phyloP scores from a whole-genome alignment of 2,329 filamentous ascomycete species.

The Xylaria multiplex region DNA sequence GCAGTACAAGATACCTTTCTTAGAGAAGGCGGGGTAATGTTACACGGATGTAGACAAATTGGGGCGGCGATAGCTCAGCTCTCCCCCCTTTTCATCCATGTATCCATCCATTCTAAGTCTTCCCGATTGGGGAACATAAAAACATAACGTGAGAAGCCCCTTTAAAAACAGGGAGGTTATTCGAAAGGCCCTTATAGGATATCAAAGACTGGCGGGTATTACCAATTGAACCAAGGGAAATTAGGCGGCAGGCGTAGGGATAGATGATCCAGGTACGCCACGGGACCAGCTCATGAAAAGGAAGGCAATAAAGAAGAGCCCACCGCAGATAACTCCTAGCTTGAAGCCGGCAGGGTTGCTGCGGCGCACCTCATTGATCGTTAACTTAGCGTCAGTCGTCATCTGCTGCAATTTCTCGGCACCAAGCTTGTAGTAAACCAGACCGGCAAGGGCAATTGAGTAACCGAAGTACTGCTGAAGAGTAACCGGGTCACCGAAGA shows the following conservation, averaged over 20 bases:
- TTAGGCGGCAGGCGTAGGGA: conserved; percentile 35
- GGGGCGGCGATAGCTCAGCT: conserved; percentile 31
- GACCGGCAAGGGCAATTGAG: conserved; percentile 62
- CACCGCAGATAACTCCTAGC: conserved; percentile 37
- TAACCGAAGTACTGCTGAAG: conserved; percentile 76
- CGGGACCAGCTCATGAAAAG: conserved; percentile 39
- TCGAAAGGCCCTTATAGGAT: conserved; percentile 3
- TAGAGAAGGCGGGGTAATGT: conserved; percentile 13
- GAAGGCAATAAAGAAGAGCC: conserved; percentile 37
- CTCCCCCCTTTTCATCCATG: conserved; percentile 8
- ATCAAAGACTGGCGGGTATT: not conserved
- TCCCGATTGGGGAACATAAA: conserved; percentile 15
- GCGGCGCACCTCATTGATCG: conserved; percentile 39
- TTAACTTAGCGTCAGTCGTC: conserved; percentile 38
- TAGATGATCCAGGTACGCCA: conserved; percentile 31
- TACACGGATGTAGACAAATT: conserved; percentile 23
- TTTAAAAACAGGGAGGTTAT: conserved; percentile 33
- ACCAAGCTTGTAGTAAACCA: conserved; percentile 48
- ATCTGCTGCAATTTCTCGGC: conserved; percentile 45
- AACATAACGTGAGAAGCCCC: conserved; percentile 33
- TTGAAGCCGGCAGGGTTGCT: conserved; percentile 41
- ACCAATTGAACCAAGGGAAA: not conserved
- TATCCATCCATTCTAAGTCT: conserved; percentile 24
- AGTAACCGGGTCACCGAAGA: conserved; percentile 73
- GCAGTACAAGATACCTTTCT: conserved; percentile 24